Conservation (phyloP, 2,329 filamentous ascomycete species). For the Fusarium sp. region DNA sequence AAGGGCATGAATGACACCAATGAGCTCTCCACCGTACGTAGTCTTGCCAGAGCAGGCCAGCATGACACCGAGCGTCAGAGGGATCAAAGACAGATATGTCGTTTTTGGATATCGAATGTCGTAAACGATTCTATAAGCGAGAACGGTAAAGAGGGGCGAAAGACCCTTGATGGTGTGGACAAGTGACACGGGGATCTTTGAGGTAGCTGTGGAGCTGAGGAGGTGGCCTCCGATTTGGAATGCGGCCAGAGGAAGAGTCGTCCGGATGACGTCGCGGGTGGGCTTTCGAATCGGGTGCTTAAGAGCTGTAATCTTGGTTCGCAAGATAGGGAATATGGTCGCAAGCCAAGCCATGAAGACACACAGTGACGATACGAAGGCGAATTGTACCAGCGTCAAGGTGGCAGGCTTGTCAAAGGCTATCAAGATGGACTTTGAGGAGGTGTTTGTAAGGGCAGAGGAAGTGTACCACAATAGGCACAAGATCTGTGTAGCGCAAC, state of each 20-base stretch:
- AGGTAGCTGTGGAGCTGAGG: slow-evolving; percentile 91
- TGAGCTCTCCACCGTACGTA: slow-evolving; percentile 83
- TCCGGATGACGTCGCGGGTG: slow-evolving; percentile 82
- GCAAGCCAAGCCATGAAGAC: slow-evolving; percentile 83
- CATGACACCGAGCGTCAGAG: slow-evolving; percentile 93
- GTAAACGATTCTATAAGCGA: slow-evolving; percentile 91
- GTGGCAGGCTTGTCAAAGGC: slow-evolving; percentile 92
- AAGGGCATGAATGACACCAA: slow-evolving; percentile 91
- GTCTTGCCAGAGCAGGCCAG: slow-evolving; percentile 91
- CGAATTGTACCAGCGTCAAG: slow-evolving; percentile 92
- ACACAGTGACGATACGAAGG: slow-evolving; percentile 91
- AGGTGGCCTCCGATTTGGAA: slow-evolving; percentile 97
- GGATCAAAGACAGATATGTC: slow-evolving; percentile 91
- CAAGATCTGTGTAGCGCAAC: slow-evolving; percentile 71
- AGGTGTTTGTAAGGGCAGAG: slow-evolving; percentile 96
- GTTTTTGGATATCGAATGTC: slow-evolving; percentile 87
- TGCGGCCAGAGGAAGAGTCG: slow-evolving; percentile 89
- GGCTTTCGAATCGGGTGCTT: slow-evolving; percentile 87
- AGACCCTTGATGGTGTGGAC: slow-evolving; percentile 99
- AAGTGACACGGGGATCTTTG: slow-evolving; percentile 94
- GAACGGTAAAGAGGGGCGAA: slow-evolving; percentile 93
- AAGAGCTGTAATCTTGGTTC: slow-evolving; percentile 80
- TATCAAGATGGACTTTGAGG: slow-evolving; percentile 95
- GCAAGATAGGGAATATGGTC: slow-evolving; percentile 76
- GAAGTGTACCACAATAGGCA: slow-evolving; percentile 95